Evolutionary conservation across 352 stramenopile species (phyloP).

Genomic region (Phytopythium boreale): DNA sequence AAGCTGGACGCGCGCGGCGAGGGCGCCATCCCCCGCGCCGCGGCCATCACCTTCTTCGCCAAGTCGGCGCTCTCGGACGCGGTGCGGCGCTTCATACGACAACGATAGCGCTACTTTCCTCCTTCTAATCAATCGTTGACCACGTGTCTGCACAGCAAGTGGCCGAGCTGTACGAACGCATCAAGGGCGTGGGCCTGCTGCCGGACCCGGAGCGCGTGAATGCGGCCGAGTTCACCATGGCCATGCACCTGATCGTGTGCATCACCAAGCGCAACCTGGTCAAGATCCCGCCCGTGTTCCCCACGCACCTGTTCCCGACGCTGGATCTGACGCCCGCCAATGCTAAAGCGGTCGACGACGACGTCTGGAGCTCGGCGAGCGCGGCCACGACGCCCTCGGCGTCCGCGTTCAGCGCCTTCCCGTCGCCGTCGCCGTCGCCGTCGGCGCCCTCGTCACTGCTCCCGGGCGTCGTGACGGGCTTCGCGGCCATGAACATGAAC

Average conservation of each 20-base stretch:
- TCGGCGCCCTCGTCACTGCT: constrained; percentile 8
- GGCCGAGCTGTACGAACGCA: constrained; percentile 33
- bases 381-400: constrained; percentile 11
- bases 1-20: constrained; percentile 31
- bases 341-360: neutral
- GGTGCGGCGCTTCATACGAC: too few species aligned
- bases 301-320: constrained; percentile 59
- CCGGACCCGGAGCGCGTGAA: constrained; percentile 28
- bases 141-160: constrained; percentile 29
- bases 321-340: constrained; percentile 37
- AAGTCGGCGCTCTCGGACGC: constrained; percentile 51
- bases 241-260: constrained; percentile 82
- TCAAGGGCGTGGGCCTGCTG: constrained; percentile 46
- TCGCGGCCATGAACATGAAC: constrained; percentile 9
- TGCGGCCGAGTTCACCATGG: constrained; percentile 59
- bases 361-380: neutral
- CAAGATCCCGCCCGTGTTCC: constrained; percentile 43
- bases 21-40: constrained; percentile 17
- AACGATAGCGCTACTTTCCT: too few species aligned
- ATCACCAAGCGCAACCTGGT: constrained; percentile 66
- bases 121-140: too few species aligned
- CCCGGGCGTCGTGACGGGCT: constrained; percentile 11
- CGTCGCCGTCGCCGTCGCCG: constrained; percentile 16
- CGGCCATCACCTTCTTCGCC: constrained; percentile 49
- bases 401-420: constrained; percentile 31